Percentiles rank a stretch among this genome's conserved stretches.
Evolutionary conservation across 148 eudicot species (phyloP).

Genomic region (Nyssa sinensis): DNA sequence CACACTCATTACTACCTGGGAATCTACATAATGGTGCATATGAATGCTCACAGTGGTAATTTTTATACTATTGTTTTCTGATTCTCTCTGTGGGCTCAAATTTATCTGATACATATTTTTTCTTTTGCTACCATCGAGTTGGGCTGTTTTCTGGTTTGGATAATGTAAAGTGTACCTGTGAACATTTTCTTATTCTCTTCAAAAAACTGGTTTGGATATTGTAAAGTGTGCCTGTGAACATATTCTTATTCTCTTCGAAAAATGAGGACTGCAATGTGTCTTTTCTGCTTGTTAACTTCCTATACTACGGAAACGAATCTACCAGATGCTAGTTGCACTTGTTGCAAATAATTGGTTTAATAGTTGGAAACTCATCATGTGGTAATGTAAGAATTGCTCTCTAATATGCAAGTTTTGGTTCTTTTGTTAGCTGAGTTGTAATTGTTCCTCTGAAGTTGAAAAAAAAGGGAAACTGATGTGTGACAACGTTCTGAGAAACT

Average conservation of each 20-base stretch:
- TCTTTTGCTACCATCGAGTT: no score
- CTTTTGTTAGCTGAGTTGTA: neutral
- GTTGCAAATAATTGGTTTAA: constrained; percentile 1
- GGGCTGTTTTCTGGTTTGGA: neutral
- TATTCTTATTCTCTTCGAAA: no score
- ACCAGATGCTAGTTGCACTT: neutral
- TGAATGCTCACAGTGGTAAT: no score
- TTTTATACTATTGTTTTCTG: neutral
- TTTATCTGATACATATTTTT: no score
- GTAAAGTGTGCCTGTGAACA: no score
- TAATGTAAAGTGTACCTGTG: no score
- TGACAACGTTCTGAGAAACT: neutral
- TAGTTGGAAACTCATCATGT: no score
- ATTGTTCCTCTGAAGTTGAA: neutral
- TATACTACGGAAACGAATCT: neutral
- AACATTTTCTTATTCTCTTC: no score
- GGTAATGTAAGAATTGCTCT: neutral
- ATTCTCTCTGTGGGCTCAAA: neutral
- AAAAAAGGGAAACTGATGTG: neutral
- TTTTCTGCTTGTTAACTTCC: neutral
- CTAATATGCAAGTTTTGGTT: neutral
- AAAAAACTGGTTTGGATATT: no score
- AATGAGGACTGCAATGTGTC: no score
- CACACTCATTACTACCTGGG: neutral
- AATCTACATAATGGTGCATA: neutral